Base-by-base conservation (phyloP, 768 basidiomycete species). In the Boletus vermiculosoides region DNA sequence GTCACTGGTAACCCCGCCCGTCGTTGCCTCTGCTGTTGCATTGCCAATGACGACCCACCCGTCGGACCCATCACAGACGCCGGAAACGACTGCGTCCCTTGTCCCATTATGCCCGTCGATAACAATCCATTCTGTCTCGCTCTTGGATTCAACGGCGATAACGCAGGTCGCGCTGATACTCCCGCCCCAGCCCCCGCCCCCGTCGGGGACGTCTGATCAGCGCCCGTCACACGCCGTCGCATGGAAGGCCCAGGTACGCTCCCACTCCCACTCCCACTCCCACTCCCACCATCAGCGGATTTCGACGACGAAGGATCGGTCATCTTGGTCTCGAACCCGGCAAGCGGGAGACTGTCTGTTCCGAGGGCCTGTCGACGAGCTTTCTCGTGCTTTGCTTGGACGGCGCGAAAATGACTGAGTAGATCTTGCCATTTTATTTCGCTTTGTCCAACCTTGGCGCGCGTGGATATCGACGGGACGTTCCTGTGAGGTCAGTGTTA, bases 401-500 rank as follows among this genome's bases (percentile, higher is more conserved):
- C 86, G 0, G 83, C 77, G 18, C 95, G 87, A 78, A 99, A 99
- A 71, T 99, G 97, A 5, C 82, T 80, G 11, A 98, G 81, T 0
- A 99, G 80, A 58, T 98, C 97, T 67, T 88, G 87, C 97, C 97
- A 99, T 69, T 97, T 98, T 70, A 99, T 97, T 52, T 97, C 94
- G 42, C 92, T 94, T 25, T 90, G 83, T 31, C 84, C 77, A 0
- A 87, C 67, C 70, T 96, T 96, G 4, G 92, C 88, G 23, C 93
- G 84, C 20, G 85, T 77, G 2, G 85, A 67, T 25, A 78, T 62
- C 22, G 76, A 66, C 1, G 67, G 56, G 9, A 68, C 63, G 12
- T 66, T 46, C 75, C 66, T 56, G 75, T 54, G n/a, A 71, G 70
- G 5, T 12, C 71, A 52, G 20, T 74, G 73, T 33, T 49, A 46